Evolutionary conservation across 1,284 basidiomycete genomes (phyloP).

Genomic region (Cutaneotrichosporon mucoides): DNA sequence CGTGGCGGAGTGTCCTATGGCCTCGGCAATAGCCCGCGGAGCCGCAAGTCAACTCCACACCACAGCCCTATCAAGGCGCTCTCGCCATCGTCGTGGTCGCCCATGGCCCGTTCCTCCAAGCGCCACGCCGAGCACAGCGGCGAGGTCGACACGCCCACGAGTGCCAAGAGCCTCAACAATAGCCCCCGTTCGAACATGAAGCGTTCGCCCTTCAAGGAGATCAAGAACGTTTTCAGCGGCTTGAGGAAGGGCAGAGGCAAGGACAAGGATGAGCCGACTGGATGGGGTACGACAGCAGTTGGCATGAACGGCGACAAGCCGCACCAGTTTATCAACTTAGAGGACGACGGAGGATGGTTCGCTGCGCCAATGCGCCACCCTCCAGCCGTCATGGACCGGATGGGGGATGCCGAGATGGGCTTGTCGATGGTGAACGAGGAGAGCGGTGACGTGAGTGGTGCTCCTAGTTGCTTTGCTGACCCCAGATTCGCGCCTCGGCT

Average conservation of each 20-base stretch:
- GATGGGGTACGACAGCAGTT: slow-evolving; percentile 12
- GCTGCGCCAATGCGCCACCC: slow-evolving; percentile 22
- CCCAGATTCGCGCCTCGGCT: slow-evolving; percentile 25
- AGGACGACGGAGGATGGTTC: slow-evolving; percentile 18
- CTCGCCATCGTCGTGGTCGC: slow-evolving; percentile 19
- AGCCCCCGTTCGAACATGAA: slow-evolving; percentile 4
- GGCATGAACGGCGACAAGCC: slow-evolving; percentile 8
- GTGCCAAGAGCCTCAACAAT: not conserved
- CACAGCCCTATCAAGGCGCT: not conserved
- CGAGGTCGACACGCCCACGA: not conserved
- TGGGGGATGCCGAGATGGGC: slow-evolving; percentile 42
- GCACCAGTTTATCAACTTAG: slow-evolving; percentile 5
- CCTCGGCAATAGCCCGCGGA: not conserved
- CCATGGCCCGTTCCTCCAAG: slow-evolving; percentile 20
- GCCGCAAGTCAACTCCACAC: not conserved
- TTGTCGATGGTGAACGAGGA: not conserved
- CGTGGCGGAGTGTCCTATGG: not conserved
- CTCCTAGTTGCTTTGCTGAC: too few relatives aligned
- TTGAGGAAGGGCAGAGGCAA: slow-evolving; percentile 26
- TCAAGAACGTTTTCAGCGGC: slow-evolving; percentile 36
- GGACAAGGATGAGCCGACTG: slow-evolving; percentile 24
- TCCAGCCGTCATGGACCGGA: slow-evolving; percentile 21
- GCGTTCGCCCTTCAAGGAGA: slow-evolving; percentile 38
- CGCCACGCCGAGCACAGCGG: slow-evolving; percentile 17
- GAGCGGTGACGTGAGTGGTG: not conserved